phyloP scores from a whole-genome alignment of 257 asterid genomes.

The Solanum sparsipilum region DNA sequence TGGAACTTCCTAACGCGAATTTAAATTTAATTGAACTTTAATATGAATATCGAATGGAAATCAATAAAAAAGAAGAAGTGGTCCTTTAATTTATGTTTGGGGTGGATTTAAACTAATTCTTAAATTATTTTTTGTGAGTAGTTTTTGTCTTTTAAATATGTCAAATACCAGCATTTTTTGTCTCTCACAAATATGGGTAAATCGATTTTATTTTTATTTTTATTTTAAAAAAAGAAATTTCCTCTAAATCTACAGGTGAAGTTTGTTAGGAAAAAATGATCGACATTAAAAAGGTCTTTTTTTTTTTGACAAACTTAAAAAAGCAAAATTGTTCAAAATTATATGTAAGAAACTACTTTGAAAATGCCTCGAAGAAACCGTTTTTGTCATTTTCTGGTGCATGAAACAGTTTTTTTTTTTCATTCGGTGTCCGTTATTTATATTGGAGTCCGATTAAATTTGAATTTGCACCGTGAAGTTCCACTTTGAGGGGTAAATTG shows the following conservation, averaged over 20 bases:
- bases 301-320: not conserved
- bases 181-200: not conserved
- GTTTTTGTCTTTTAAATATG: not conserved
- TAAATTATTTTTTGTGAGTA: not conserved
- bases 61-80: not conserved
- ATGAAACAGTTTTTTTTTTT: not conserved
- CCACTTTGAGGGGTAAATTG: too few species aligned
- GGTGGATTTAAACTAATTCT: not conserved
- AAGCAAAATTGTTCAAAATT: not conserved
- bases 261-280: not conserved
- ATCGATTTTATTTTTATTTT: not conserved
- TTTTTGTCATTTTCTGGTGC: not conserved
- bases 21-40: not conserved
- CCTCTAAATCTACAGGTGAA: not conserved
- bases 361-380: not conserved
- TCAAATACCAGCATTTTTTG: too few species aligned
- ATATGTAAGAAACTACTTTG: not conserved
- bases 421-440: too few species aligned
- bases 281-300: not conserved
- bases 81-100: not conserved
- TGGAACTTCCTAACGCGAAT: accelerated
- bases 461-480: accelerated
- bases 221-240: too few species aligned
- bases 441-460: accelerated
- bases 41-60: not conserved